Conservation (phyloP, 495 filamentous ascomycete genomes). For the Lindgomyces ingoldianus region DNA sequence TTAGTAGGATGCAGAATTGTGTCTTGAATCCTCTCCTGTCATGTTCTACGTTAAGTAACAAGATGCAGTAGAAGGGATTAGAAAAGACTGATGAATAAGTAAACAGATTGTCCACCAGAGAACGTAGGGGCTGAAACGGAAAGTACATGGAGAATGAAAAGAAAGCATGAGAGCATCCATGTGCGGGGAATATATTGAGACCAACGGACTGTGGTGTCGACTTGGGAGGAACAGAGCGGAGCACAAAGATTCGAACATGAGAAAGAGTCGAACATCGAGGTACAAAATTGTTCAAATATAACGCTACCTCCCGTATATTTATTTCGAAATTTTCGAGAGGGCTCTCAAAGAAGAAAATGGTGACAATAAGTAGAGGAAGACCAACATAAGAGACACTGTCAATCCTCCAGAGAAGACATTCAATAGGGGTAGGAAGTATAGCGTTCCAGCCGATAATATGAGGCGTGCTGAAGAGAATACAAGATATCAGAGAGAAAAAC, state of each 20-base stretch:
- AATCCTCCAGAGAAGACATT: constrained; percentile 6
- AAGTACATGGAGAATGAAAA: too few species aligned
- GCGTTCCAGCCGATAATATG: constrained; percentile 18
- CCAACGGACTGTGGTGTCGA: constrained; percentile 1
- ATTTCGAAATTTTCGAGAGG: not conserved
- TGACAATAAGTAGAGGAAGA: not conserved
- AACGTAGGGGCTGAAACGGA: too few species aligned
- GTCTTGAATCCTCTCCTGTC: too few species aligned
- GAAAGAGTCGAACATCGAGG: not conserved
- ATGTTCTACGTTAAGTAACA: too few species aligned
- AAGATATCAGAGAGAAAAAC: not conserved
- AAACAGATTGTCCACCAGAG: too few species aligned
- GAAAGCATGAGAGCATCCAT: too few species aligned
- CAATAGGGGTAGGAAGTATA: constrained; percentile 1
- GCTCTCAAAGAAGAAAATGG: not conserved
- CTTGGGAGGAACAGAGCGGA: constrained; percentile 2
- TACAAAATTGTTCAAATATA: not conserved
- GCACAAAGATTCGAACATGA: constrained; percentile 11
- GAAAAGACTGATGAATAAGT: too few species aligned
- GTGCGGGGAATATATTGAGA: constrained; percentile 4
- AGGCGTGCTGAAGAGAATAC: constrained; percentile 4
- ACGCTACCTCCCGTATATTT: not conserved
- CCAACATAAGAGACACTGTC: not conserved
- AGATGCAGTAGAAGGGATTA: too few species aligned
- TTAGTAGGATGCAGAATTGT: too few species aligned